These are phyloP conservation scores for Calophaca sinica DNA, from an alignment of 306 rosid genomes.

Conservation along the genomic window DNA sequence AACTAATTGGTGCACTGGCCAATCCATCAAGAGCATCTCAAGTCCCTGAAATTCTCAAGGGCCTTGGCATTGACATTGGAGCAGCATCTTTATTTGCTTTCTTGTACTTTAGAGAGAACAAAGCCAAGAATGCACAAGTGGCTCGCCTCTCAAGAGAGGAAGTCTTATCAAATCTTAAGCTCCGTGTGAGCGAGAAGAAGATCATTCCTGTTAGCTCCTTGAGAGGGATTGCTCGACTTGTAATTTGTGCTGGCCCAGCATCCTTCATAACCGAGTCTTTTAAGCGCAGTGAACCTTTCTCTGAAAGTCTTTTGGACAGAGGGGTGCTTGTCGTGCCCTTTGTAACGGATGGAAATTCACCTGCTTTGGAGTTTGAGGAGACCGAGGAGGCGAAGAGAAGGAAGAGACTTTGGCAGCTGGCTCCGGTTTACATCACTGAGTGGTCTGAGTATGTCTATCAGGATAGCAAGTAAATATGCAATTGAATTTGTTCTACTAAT, in stretches of 20 bases:
- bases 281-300: constrained; percentile 73
- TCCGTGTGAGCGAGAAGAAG: constrained; percentile 73
- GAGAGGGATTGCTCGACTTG: constrained; percentile 90
- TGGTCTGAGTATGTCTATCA: constrained; percentile 77
- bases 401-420: constrained; percentile 89
- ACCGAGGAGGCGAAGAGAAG: constrained; percentile 66
- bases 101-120: constrained; percentile 77
- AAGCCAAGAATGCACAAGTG: constrained; percentile 75
- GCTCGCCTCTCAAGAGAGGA: constrained; percentile 92
- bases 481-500: constrained; percentile 19
- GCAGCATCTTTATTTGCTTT: constrained; percentile 83
- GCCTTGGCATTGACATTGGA: constrained; percentile 83
- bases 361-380: constrained; percentile 68
- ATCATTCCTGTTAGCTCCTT: constrained; percentile 69
- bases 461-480: neutral
- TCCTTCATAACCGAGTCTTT: constrained; percentile 73
- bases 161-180: constrained; percentile 79
- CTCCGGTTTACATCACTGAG: constrained; percentile 63
- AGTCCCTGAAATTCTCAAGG: constrained; percentile 64
- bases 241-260: constrained; percentile 86
- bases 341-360: constrained; percentile 70
- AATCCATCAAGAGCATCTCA: constrained; percentile 71
- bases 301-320: constrained; percentile 78
- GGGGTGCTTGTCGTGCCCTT: constrained; percentile 91
- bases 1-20: constrained; percentile 72